These are phyloP conservation scores for Chrysoporthe austroafricana DNA, from an alignment of 2,329 filamentous ascomycete genomes.

Conservation along the genomic window DNA sequence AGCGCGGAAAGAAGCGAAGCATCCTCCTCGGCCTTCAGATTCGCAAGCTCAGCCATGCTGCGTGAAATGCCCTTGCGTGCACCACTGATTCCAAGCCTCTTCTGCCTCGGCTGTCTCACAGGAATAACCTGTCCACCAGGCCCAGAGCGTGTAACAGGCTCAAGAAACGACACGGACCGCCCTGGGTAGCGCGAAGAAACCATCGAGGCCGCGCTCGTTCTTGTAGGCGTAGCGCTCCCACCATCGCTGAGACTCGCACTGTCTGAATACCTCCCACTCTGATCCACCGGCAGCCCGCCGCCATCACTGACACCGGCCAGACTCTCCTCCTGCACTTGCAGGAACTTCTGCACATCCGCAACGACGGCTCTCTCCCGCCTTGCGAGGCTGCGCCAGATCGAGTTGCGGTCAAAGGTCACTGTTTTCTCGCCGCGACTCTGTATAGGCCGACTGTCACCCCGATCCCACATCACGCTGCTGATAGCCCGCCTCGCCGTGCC, in stretches of 20 bases:
- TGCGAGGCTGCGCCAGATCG: conserved; percentile 51
- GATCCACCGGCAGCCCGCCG: conserved; percentile 27
- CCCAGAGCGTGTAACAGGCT: conserved; percentile 43
- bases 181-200: conserved; percentile 38
- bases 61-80: conserved; percentile 68
- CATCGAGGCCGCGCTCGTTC: conserved; percentile 43
- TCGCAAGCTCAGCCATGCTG: conserved; percentile 65
- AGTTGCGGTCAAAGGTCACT: conserved; percentile 43
- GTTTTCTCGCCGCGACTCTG: conserved; percentile 26
- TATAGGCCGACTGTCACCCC: conserved; percentile 20
- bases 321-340: conserved; percentile 54
- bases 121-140: conserved; percentile 59
- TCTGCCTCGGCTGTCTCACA: conserved; percentile 59
- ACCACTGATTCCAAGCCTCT: conserved; percentile 59
- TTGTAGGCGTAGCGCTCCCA: conserved; percentile 47
- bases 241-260: conserved; percentile 41
- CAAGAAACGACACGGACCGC: conserved; percentile 45
- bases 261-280: neutral
- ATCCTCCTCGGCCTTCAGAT: conserved; percentile 71
- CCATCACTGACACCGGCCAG: conserved; percentile 41
- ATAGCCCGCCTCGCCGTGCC: conserved; percentile 33
- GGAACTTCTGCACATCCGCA: conserved; percentile 50
- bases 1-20: conserved; percentile 61
- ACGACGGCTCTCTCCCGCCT: conserved; percentile 52
- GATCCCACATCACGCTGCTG: conserved; percentile 46